Conservation (phyloP, 2,329 filamentous ascomycete species). For the Immersiporthe knoxdaviesiana region DNA sequence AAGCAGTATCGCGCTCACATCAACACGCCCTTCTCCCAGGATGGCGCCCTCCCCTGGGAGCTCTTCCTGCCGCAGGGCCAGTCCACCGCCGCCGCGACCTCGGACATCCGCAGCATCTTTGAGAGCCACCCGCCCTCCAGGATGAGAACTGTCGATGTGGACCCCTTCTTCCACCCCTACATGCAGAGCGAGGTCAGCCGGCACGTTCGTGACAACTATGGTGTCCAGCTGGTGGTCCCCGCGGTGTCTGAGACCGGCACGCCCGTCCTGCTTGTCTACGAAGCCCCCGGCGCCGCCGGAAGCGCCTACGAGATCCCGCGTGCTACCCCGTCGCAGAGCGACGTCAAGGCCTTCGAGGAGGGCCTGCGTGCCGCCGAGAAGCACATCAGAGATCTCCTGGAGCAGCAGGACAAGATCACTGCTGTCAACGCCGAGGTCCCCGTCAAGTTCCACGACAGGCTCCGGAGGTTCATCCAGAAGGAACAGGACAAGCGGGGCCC, state of each 20-base stretch:
- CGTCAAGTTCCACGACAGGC: slow-evolving; percentile 65
- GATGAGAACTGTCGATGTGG: slow-evolving; percentile 68
- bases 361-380: slow-evolving; percentile 59
- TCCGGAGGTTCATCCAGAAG: slow-evolving; percentile 66
- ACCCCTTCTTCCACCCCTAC: slow-evolving; percentile 79
- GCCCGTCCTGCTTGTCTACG: slow-evolving; percentile 74
- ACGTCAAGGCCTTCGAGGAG: slow-evolving; percentile 58
- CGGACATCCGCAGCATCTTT: slow-evolving; percentile 75
- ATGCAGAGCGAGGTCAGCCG: slow-evolving; percentile 66
- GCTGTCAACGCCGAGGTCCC: slow-evolving; percentile 60
- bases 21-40: slow-evolving; percentile 71
- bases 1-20: slow-evolving; percentile 82
- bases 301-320: slow-evolving; percentile 59
- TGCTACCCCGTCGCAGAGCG: slow-evolving; percentile 52
- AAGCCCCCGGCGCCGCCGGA: slow-evolving; percentile 59
- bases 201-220: slow-evolving; percentile 67
- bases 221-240: slow-evolving; percentile 75
- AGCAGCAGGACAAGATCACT: slow-evolving; percentile 60
- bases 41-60: slow-evolving; percentile 79
- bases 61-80: slow-evolving; percentile 86
- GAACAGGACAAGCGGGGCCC: slow-evolving; percentile 62
- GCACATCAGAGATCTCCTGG: slow-evolving; percentile 61
- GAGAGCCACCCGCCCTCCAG: slow-evolving; percentile 74
- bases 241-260: slow-evolving; percentile 61
- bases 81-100: slow-evolving; percentile 75